Evolutionary conservation across 441 rosid genomes (phyloP), one percentile per base, ranked within the genome.

Genomic region (Gossypium lobatum): DNA sequence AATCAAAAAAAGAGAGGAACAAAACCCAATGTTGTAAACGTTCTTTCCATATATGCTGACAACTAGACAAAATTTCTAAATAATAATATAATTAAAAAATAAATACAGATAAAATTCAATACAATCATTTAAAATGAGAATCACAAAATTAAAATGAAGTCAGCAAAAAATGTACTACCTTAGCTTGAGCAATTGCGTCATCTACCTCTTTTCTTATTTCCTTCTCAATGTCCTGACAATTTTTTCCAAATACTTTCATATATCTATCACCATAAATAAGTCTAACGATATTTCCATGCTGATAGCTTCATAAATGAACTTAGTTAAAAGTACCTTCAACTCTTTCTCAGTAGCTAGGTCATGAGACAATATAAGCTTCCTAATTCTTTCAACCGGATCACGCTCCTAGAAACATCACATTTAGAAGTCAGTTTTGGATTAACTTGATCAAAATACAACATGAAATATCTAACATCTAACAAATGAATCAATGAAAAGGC

Each of bases 341-440:
- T 93, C 98, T 79, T 91, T 93, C 85, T 95, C 99, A 14, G 96
- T 86, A 63, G 98, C 97, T 75, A 95, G 83, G 73, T 95, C 99
- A 80, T 90, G 93, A 72, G 89, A 66, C 21, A 90, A 37, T 64
- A 93, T 53, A 75, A 93, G 75, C 83, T 95, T 95, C 72, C 99
- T 80, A 48, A 91, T 81, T 83, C 99, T 88, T 82, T 95, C 98
- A 73, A 95, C 34, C 8, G 98, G 97, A 79, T 95, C 99, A 77
- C 99, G 96, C 77, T 89, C 99, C 98, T 93, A 77, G 48, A 80
- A 26, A 64, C 21, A 73, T 62, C 68, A 4, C 20, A 9, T 28
- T 55, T 10, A 66, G 45, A 11, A 65, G 60, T 64, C 23, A 74
- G 52, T 42, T 6, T 53, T 23, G 10, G 6, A 37, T 55, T 16